Evolutionary conservation across 164 flowering plant species (phyloP).

Genomic region (Berberis vulgaris): DNA sequence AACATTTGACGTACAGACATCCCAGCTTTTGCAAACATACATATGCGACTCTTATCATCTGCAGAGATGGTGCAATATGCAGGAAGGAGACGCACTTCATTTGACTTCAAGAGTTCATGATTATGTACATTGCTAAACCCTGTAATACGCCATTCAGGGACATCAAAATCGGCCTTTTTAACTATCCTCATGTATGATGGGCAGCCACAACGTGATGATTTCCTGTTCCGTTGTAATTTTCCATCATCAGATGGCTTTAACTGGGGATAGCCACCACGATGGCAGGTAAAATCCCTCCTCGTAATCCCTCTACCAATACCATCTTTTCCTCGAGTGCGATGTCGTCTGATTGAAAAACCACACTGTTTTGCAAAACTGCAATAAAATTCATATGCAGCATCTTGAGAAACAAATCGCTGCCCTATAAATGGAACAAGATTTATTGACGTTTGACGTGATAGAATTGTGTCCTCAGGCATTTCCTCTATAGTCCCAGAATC

Average conservation of each 20-base stretch:
- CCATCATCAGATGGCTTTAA: conserved; percentile 63
- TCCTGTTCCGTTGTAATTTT: conserved; percentile 67
- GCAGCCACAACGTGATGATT: conserved; percentile 83
- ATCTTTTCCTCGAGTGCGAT: conserved; percentile 81
- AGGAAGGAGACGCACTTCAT: conserved; percentile 53
- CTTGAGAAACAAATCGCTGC: conserved; percentile 82
- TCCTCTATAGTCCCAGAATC: conserved; percentile 56
- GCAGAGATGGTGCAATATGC: conserved; percentile 52
- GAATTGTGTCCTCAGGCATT: conserved; percentile 58
- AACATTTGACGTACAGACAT: conserved; percentile 80
- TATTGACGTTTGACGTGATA: conserved; percentile 72
- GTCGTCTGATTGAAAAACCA: conserved; percentile 81
- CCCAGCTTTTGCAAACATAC: conserved; percentile 82
- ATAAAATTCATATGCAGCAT: conserved; percentile 82
- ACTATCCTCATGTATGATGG: conserved; percentile 80
- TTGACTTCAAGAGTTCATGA: conserved; percentile 61
- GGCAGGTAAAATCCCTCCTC: conserved; percentile 82
- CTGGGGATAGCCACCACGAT: conserved; percentile 78
- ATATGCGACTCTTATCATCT: conserved; percentile 74
- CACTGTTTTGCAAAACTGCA: conserved; percentile 83
- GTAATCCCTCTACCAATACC: conserved; percentile 79
- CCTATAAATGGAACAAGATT: conserved; percentile 75
- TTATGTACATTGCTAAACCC: conserved; percentile 73
- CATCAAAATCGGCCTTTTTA: conserved; percentile 63
- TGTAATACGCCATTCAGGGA: conserved; percentile 83